Evolutionary conservation across 1,284 basidiomycete genomes (phyloP).

Genomic region (Erythrobasidium hasegawianum): DNA sequence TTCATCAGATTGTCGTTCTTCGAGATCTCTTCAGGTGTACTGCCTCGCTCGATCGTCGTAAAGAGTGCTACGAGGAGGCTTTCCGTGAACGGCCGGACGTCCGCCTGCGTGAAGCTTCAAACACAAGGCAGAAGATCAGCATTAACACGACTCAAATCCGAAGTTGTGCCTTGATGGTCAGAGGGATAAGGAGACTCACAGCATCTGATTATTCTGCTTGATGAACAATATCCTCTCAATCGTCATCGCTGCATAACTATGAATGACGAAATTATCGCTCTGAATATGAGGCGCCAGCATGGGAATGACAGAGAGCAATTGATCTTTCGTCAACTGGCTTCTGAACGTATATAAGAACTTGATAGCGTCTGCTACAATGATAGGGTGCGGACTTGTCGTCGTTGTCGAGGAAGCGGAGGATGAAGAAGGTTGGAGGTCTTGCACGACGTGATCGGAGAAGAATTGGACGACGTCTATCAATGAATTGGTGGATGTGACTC

Average conservation of each 20-base stretch:
- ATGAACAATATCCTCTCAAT: slow-evolving; percentile 64
- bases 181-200: slow-evolving; percentile 57
- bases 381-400: slow-evolving; percentile 64
- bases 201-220: slow-evolving; percentile 65
- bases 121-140: no score
- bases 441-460: slow-evolving; percentile 86
- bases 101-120: slow-evolving; percentile 73
- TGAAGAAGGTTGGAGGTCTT: slow-evolving; percentile 68
- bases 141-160: neutral
- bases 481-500: slow-evolving; percentile 87
- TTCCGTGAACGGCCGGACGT: slow-evolving; percentile 77
- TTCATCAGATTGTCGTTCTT: slow-evolving; percentile 99
- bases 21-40: slow-evolving; percentile 85
- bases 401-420: slow-evolving; percentile 56
- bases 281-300: slow-evolving; percentile 76
- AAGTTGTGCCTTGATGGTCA: neutral
- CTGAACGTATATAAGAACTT: slow-evolving; percentile 90
- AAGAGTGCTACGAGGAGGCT: slow-evolving; percentile 73
- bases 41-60: slow-evolving; percentile 73
- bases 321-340: slow-evolving; percentile 93
- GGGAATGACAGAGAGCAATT: slow-evolving; percentile 86
- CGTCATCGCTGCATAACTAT: slow-evolving; percentile 52
- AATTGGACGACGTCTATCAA: slow-evolving; percentile 92
- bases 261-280: slow-evolving; percentile 50
- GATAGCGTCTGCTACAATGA: slow-evolving; percentile 93